These are phyloP conservation scores for Lithospermum erythrorhizon DNA, from an alignment of 257 asterid species.

Conservation along the genomic window DNA sequence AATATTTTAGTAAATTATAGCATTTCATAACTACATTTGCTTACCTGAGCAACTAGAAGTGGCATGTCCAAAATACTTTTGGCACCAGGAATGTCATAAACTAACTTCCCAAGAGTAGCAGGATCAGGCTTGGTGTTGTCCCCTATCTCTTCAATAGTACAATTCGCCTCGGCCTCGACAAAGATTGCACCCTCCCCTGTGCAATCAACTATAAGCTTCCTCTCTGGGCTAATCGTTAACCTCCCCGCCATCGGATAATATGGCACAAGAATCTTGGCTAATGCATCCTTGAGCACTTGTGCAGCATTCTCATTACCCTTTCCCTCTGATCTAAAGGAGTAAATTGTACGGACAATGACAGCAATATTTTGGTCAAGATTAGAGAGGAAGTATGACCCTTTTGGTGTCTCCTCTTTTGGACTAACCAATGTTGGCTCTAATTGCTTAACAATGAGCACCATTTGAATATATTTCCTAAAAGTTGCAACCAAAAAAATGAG, in stretches of 20 bases:
- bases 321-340: slow-evolving; percentile 64
- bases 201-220: slow-evolving; percentile 72
- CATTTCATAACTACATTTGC: not conserved
- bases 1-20: too few species aligned
- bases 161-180: slow-evolving; percentile 79
- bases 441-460: slow-evolving; percentile 60
- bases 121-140: slow-evolving; percentile 83
- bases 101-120: slow-evolving; percentile 61
- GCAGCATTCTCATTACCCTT: slow-evolving; percentile 40
- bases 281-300: slow-evolving; percentile 45
- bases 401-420: slow-evolving; percentile 58
- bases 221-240: slow-evolving; percentile 46
- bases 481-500: slow-evolving; percentile 10
- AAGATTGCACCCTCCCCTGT: slow-evolving; percentile 73
- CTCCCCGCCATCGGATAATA: slow-evolving; percentile 76
- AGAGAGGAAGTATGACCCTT: slow-evolving; percentile 52
- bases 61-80: slow-evolving; percentile 56
- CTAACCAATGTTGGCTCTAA: slow-evolving; percentile 41
- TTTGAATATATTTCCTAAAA: slow-evolving; percentile 10
- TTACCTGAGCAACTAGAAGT: slow-evolving; percentile 79
- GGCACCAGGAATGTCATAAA: slow-evolving; percentile 79
- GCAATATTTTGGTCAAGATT: slow-evolving; percentile 87
- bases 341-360: slow-evolving; percentile 62
- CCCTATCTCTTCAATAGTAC: slow-evolving; percentile 44
- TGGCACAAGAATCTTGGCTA: slow-evolving; percentile 57